Conservation (phyloP, 2,329 filamentous ascomycete genomes). For the Hypoxylon sp. region DNA sequence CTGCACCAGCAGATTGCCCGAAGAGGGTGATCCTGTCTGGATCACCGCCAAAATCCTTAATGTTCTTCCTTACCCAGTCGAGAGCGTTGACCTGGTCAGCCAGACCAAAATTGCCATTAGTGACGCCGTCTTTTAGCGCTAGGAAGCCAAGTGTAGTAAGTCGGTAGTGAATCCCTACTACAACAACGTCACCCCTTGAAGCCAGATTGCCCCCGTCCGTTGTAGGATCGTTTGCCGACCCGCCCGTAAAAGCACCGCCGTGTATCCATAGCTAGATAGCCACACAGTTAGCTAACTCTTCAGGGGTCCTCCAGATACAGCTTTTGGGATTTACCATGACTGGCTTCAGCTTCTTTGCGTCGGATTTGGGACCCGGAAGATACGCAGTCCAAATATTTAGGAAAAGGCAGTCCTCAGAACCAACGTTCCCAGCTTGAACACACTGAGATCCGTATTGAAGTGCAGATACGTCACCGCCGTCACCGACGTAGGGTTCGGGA, state of each 20-base stretch:
- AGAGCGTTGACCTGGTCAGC: slow-evolving; percentile 65
- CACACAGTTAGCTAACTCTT: slow-evolving; percentile 7
- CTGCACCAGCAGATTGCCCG: slow-evolving; percentile 69
- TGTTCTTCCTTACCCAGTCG: slow-evolving; percentile 67
- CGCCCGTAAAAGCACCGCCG: slow-evolving; percentile 70
- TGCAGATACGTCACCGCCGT: slow-evolving; percentile 55
- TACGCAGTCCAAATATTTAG: slow-evolving; percentile 63
- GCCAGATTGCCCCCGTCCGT: slow-evolving; percentile 70
- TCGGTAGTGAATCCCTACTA: slow-evolving; percentile 74
- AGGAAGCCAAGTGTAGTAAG: slow-evolving; percentile 71
- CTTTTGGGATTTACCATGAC: slow-evolving; percentile 50
- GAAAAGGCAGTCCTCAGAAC: slow-evolving; percentile 64
- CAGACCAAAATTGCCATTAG: slow-evolving; percentile 66
- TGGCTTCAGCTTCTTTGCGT: slow-evolving; percentile 53
- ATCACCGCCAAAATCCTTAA: slow-evolving; percentile 69
- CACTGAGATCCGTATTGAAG: slow-evolving; percentile 58
- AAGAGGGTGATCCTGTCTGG: slow-evolving; percentile 70
- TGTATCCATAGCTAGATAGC: slow-evolving; percentile 56
- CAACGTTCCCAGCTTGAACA: slow-evolving; percentile 55
- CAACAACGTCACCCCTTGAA: slow-evolving; percentile 71
- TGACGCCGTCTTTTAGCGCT: slow-evolving; percentile 63
- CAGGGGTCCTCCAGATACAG: not conserved
- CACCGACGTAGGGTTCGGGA: slow-evolving; percentile 57
- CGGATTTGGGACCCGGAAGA: slow-evolving; percentile 53
- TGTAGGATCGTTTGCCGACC: slow-evolving; percentile 58